Evolutionary conservation across 225 moss, liverwort and hornwort genomes (phyloP).

Genomic region (Polytrichum formosum): DNA sequence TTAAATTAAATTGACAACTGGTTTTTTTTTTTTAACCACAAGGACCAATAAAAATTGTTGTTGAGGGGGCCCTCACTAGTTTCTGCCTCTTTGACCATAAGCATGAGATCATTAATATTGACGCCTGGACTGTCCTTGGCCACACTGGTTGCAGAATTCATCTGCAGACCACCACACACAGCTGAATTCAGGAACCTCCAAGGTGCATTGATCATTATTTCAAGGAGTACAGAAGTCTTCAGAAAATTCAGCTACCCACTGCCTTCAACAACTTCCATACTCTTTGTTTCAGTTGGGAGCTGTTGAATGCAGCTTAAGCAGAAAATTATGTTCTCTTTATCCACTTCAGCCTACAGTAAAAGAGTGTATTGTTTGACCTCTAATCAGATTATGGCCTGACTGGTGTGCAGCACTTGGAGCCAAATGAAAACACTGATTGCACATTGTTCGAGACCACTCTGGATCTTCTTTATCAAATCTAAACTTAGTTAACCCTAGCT

Average conservation of each 20-base stretch:
- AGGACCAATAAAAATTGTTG: too few species aligned
- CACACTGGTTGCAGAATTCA: conserved; percentile 26
- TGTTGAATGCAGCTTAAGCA: not conserved
- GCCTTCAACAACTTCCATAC: conserved; percentile 1
- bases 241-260: not conserved
- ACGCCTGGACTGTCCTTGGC: conserved; percentile 42
- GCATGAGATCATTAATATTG: conserved; percentile 71
- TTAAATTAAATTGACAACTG: too few species aligned
- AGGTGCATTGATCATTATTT: not conserved
- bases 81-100: conserved; percentile 92
- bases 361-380: too few species aligned
- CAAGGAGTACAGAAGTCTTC: not conserved
- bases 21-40: too few species aligned
- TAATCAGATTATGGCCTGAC: too few species aligned
- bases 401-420: too few species aligned
- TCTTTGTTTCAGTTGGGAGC: not conserved
- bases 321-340: too few species aligned
- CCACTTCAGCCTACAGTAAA: too few species aligned
- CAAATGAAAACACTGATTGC: too few species aligned
- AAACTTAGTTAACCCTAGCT: too few species aligned
- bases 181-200: conserved; percentile 1
- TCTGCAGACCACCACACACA: conserved; percentile 18
- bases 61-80: conserved; percentile 46
- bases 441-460: too few species aligned
- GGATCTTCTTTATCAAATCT: too few species aligned